Conservation (phyloP, 305 asterid species). For the Rubia tinctorum region DNA sequence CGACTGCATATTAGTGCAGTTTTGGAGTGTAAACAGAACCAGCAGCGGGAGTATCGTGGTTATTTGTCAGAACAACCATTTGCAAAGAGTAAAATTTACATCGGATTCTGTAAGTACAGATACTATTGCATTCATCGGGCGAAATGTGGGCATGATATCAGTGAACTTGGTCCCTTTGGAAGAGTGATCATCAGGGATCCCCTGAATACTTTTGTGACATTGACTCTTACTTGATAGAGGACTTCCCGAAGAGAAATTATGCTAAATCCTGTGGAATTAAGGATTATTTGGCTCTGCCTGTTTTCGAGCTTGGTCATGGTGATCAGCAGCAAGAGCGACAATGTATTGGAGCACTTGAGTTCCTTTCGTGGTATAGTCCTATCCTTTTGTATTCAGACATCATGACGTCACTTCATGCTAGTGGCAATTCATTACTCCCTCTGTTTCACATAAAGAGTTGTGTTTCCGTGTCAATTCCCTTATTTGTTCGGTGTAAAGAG, state of each 20-base stretch:
- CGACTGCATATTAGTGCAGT: background rate
- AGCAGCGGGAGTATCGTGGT: background rate
- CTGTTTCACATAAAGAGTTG: background rate
- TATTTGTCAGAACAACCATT: background rate
- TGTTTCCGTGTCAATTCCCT: background rate
- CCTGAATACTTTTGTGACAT: background rate
- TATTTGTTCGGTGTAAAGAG: too few species aligned
- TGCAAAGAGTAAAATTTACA: background rate
- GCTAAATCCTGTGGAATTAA: background rate
- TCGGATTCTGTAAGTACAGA: background rate
- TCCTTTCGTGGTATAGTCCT: background rate
- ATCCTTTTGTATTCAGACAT: background rate
- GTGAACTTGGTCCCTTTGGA: slow-evolving; percentile 1
- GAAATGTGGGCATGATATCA: background rate
- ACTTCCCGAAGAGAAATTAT: background rate
- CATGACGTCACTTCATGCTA: background rate
- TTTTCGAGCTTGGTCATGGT: background rate
- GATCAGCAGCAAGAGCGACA: background rate
- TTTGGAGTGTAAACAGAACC: background rate
- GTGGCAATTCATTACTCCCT: background rate
- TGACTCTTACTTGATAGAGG: background rate
- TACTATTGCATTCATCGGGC: background rate
- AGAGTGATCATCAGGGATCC: background rate
- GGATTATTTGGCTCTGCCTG: background rate
- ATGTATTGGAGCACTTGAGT: background rate